Base-by-base conservation (phyloP, 2,329 filamentous ascomycete species). In the Ramichloridium luteum region DNA sequence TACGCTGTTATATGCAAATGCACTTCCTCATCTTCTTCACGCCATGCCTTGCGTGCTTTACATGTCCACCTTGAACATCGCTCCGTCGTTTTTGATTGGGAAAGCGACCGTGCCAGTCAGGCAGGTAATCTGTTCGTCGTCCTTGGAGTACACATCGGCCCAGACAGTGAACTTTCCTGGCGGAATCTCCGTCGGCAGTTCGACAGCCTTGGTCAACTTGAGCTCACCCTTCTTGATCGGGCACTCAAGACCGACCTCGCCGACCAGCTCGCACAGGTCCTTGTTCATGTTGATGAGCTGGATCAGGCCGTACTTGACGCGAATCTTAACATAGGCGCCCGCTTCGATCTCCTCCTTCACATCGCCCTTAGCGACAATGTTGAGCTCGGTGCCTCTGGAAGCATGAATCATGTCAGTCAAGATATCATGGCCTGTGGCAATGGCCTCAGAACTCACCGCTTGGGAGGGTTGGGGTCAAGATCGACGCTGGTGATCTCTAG, bases 261-360 rank as follows among this genome's bases (percentile, higher is more conserved):
- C 66, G 44, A 93, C 73, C 56, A 93, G 79, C 38, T 94, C 81
- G 65, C 90, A 98, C 22, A 96, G 72, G 53, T 93, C 80, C 49
- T 78, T 76, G 45, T 69, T 72, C 44, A 80, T 80, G 57, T 72
- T 82, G 58, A 98, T 74, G 43, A 98, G 72, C 34, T 76, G 81
- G 58, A 98, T 94, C 44, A 93, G 68, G 38, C 88, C 88, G 58
- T 93, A 94, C 64, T 93, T 94, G 61, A 98, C 88, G 45, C 77
- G 71, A 25, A 98, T 58, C 28, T 78, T 67, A 40, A 94, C 79
- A 48, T 81, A 83, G 38, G 88, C 83, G 36, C 84, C 88, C 36
- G 84, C 56, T 34, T 75, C 70, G 43, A 98, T 75, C 31, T 68
- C 60, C 51, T 92, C 61, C 46, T 68, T 70, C 42, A 96, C 70